Conservation (phyloP, 2,329 filamentous ascomycete species). For the Emmonsiellopsis sp. region DNA sequence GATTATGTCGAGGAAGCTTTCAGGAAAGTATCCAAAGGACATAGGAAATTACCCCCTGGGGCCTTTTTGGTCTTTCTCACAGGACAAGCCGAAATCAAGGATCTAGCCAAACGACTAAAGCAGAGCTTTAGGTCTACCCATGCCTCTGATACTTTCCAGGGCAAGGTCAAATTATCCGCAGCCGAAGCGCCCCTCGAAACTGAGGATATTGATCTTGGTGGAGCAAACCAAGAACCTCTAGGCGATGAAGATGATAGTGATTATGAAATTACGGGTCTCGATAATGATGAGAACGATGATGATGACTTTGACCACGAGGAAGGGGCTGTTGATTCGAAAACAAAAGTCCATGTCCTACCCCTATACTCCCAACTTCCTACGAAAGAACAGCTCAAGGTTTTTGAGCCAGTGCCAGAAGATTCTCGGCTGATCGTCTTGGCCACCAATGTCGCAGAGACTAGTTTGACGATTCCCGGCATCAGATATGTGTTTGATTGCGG, state of each 20-base stretch:
- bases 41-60: slow-evolving; percentile 80
- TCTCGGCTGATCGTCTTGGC: slow-evolving; percentile 80
- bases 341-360: slow-evolving; percentile 77
- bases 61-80: slow-evolving; percentile 92
- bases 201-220: slow-evolving; percentile 77
- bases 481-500: slow-evolving; percentile 95
- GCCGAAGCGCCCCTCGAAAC: slow-evolving; percentile 70
- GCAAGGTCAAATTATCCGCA: slow-evolving; percentile 65
- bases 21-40: slow-evolving; percentile 75
- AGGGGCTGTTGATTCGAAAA: slow-evolving; percentile 48
- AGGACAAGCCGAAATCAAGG: slow-evolving; percentile 80
- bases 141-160: slow-evolving; percentile 43
- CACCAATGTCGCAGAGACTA: slow-evolving; percentile 95
- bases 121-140: slow-evolving; percentile 51
- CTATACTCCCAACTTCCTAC: slow-evolving; percentile 89
- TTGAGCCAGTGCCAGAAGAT: slow-evolving; percentile 72
- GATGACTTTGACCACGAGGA: slow-evolving; percentile 61
- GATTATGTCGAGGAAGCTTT: slow-evolving; percentile 91
- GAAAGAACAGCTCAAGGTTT: slow-evolving; percentile 81
- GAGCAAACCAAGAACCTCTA: slow-evolving; percentile 36
- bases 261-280: slow-evolving; percentile 51
- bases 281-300: slow-evolving; percentile 46
- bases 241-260: slow-evolving; percentile 48
- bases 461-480: slow-evolving; percentile 90
- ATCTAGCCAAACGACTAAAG: slow-evolving; percentile 71